These are phyloP conservation scores for Oropetium thomaeum DNA, from an alignment of 176 grass and related monocot genomes.

Conservation along the genomic window DNA sequence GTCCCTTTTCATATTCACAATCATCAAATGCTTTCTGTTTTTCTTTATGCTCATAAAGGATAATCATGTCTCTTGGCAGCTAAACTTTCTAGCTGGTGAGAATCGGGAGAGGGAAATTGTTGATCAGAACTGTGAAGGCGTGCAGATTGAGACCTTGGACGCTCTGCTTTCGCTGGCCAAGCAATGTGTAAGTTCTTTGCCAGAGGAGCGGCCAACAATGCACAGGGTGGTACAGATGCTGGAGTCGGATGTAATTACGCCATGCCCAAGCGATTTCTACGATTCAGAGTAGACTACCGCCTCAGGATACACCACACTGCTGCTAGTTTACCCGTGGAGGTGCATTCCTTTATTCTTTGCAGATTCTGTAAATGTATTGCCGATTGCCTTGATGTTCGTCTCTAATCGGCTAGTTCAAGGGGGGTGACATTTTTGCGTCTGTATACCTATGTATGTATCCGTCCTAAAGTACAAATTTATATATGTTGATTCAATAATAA, in stretches of 20 bases:
- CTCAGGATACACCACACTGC: constrained; percentile 18
- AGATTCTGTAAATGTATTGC: constrained; percentile 75
- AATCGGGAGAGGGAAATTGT: constrained; percentile 84
- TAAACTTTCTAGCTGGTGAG: constrained; percentile 82
- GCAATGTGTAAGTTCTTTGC: constrained; percentile 79
- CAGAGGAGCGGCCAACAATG: constrained; percentile 95
- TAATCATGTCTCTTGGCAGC: constrained; percentile 42
- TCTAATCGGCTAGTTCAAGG: constrained; percentile 38
- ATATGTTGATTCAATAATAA: constrained; percentile 42
- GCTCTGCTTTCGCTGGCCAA: constrained; percentile 90
- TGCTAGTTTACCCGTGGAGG: constrained; percentile 36
- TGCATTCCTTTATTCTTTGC: constrained; percentile 81
- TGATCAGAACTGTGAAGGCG: constrained; percentile 78
- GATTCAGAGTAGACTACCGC: constrained; percentile 72
- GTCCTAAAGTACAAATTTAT: constrained; percentile 36
- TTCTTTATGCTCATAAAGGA: background rate
- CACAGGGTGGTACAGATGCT: constrained; percentile 94
- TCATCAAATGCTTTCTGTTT: background rate
- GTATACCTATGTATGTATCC: constrained; percentile 46
- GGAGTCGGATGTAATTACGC: constrained; percentile 97
- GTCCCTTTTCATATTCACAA: background rate
- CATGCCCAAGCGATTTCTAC: constrained; percentile 96
- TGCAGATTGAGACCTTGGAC: constrained; percentile 84
- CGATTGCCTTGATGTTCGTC: constrained; percentile 38
- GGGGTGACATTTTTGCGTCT: constrained; percentile 50